These are phyloP conservation scores for Stachybotrys chlorohalonatus DNA, from an alignment of 2,329 filamentous ascomycete genomes.

Conservation along the genomic window DNA sequence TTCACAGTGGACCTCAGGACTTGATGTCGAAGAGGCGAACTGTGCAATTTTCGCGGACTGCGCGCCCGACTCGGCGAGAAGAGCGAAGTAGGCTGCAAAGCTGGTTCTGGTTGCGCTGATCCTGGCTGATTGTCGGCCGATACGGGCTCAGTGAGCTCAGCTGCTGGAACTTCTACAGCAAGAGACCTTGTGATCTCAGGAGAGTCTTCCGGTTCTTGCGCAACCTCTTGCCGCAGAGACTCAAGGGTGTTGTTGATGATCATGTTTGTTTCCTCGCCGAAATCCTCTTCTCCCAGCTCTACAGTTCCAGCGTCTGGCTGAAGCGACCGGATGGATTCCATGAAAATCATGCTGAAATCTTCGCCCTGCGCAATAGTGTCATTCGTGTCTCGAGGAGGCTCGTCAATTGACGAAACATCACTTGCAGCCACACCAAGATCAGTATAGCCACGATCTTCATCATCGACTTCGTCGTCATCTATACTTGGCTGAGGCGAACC, in stretches of 20 bases:
- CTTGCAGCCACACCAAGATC: constrained; percentile 19
- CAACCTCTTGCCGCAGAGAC: constrained; percentile 29
- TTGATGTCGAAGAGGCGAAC: constrained; percentile 21
- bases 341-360: constrained; percentile 51
- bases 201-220: constrained; percentile 7
- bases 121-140: background rate
- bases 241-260: constrained; percentile 49
- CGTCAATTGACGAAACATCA: constrained; percentile 23
- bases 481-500: background rate
- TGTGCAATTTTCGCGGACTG: constrained; percentile 23
- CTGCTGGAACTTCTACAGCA: constrained; percentile 9
- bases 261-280: constrained; percentile 46
- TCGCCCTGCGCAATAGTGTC: constrained; percentile 41
- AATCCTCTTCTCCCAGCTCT: constrained; percentile 26
- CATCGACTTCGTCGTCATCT: constrained; percentile 5
- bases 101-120: background rate
- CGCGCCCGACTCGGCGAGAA: constrained; percentile 18
- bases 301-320: constrained; percentile 23
- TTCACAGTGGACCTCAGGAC: constrained; percentile 20
- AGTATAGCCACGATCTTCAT: constrained; percentile 15
- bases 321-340: constrained; percentile 44
- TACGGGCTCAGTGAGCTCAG: background rate
- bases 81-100: background rate
- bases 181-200: constrained; percentile 3
- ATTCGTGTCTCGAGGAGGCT: constrained; percentile 17